Percentiles rank a stretch among this genome's conserved stretches.
These are phyloP conservation scores for Marchantia polymorpha DNA, from an alignment of 225 moss, liverwort and hornwort species.

Conservation along the genomic window DNA sequence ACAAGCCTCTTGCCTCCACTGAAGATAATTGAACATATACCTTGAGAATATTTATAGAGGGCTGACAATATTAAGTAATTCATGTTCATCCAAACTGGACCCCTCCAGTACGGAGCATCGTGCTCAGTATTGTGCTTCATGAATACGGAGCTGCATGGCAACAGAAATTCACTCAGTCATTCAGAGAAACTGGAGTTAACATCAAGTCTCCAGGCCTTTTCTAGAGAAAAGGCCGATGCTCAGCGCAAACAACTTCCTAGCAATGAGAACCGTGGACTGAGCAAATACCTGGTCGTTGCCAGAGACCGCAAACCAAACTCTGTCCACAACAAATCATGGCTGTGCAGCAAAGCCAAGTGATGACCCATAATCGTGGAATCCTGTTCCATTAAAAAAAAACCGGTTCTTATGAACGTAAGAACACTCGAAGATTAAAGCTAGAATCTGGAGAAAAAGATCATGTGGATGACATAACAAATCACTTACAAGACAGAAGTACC, in stretches of 20 bases:
- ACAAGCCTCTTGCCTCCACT: background rate
- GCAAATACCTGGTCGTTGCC: constrained; percentile 59
- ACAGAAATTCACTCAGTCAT: background rate
- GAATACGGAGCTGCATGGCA: constrained; percentile 61
- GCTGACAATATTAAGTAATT: constrained; percentile 91
- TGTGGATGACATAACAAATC: background rate
- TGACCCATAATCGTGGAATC: constrained; percentile 64
- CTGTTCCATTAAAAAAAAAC: constrained; percentile 27
- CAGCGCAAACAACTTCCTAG: background rate
- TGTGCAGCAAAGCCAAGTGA: constrained; percentile 70
- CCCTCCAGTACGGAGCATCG: constrained; percentile 99
- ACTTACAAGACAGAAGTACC: background rate
- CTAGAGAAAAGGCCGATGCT: background rate
- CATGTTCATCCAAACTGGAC: constrained; percentile 94
- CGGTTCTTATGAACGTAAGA: background rate
- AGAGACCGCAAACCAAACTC: constrained; percentile 87
- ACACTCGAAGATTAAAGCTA: background rate
- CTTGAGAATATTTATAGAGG: constrained; percentile 64
- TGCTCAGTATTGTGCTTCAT: constrained; percentile 96
- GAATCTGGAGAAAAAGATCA: background rate
- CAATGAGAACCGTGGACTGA: background rate
- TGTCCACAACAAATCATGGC: constrained; percentile 75
- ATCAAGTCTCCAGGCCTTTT: background rate
- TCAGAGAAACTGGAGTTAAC: background rate
- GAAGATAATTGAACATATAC: constrained; percentile 18